phyloP scores from a whole-genome alignment of 768 basidiomycete genomes.

The Paxillus involutus region DNA sequence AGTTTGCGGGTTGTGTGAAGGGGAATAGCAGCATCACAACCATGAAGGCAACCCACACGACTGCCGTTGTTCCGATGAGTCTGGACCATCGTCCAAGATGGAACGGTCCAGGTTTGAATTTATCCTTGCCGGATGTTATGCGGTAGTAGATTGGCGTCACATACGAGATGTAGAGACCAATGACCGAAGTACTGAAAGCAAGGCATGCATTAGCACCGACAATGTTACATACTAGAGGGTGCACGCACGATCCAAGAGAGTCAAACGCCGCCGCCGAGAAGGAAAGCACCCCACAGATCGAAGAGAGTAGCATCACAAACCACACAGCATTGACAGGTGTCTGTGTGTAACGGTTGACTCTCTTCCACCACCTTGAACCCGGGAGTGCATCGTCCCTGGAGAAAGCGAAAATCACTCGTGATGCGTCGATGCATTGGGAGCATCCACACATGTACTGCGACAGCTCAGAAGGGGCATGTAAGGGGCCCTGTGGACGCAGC shows the following conservation, averaged over 20 bases:
- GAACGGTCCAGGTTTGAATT: slow-evolving; percentile 36
- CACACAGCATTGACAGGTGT: slow-evolving; percentile 43
- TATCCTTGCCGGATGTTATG: slow-evolving; percentile 33
- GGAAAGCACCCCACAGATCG: slow-evolving; percentile 30
- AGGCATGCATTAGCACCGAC: background rate
- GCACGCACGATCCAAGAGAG: slow-evolving; percentile 34
- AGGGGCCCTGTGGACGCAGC: background rate
- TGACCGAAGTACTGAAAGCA: slow-evolving; percentile 28
- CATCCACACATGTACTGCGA: slow-evolving; percentile 42
- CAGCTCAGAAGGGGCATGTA: background rate
- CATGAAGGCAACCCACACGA: slow-evolving; percentile 35
- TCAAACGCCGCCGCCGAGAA: slow-evolving; percentile 34
- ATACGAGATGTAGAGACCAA: slow-evolving; percentile 38
- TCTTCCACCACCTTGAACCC: slow-evolving; percentile 37
- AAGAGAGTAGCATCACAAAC: slow-evolving; percentile 35
- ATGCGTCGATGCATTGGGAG: slow-evolving; percentile 47
- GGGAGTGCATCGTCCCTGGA: slow-evolving; percentile 38
- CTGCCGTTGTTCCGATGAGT: slow-evolving; percentile 28
- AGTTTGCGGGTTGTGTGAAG: slow-evolving; percentile 13
- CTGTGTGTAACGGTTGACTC: slow-evolving; percentile 30
- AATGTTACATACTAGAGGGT: background rate
- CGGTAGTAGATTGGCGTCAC: slow-evolving; percentile 37
- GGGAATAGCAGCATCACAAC: slow-evolving; percentile 36
- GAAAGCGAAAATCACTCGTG: slow-evolving; percentile 47
- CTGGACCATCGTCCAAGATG: slow-evolving; percentile 30